Evolutionary conservation across 352 stramenopile genomes (phyloP).

Genomic region (Globisporangium mamillatum): DNA sequence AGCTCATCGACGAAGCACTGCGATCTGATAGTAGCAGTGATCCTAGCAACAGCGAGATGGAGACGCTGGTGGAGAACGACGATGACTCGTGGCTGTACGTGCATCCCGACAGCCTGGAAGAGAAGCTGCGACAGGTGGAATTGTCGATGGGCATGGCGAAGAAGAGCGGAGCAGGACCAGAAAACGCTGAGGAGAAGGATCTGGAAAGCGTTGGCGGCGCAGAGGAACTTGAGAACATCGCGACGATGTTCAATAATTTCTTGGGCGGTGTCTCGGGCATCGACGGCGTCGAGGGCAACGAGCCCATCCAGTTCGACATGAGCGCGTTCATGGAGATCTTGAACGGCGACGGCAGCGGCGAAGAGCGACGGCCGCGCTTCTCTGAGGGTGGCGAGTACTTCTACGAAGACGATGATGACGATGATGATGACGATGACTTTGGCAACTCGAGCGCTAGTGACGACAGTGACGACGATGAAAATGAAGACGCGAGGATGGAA

Average conservation of each 20-base stretch:
- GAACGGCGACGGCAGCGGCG: slow-evolving; percentile 22
- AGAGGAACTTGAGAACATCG: slow-evolving; percentile 67
- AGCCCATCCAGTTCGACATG: slow-evolving; percentile 68
- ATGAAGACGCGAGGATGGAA: slow-evolving; percentile 42
- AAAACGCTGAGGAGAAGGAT: background rate
- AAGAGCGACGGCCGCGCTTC: slow-evolving; percentile 11
- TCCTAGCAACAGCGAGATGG: background rate
- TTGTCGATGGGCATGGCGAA: slow-evolving; percentile 17
- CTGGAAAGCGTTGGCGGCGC: slow-evolving; percentile 30
- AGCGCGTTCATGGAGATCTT: slow-evolving; percentile 67
- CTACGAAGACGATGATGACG: slow-evolving; percentile 20
- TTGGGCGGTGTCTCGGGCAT: slow-evolving; percentile 55
- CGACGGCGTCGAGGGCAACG: slow-evolving; percentile 57
- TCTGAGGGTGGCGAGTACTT: slow-evolving; percentile 16
- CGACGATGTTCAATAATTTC: slow-evolving; percentile 77
- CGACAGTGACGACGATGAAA: slow-evolving; percentile 29
- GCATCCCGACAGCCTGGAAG: slow-evolving; percentile 70
- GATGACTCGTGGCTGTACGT: slow-evolving; percentile 81
- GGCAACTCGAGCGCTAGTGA: slow-evolving; percentile 25
- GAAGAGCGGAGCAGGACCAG: background rate
- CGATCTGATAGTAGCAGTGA: background rate
- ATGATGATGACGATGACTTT: slow-evolving; percentile 23
- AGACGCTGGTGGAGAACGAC: slow-evolving; percentile 40
- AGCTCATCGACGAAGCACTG: slow-evolving; percentile 35
- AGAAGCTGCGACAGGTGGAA: slow-evolving; percentile 41